A percentile compares a stretch with the other conserved stretches of the same genome.
phyloP scores from a whole-genome alignment of 2,329 filamentous ascomycete genomes.

The Purpureocillium lavendulum region DNA sequence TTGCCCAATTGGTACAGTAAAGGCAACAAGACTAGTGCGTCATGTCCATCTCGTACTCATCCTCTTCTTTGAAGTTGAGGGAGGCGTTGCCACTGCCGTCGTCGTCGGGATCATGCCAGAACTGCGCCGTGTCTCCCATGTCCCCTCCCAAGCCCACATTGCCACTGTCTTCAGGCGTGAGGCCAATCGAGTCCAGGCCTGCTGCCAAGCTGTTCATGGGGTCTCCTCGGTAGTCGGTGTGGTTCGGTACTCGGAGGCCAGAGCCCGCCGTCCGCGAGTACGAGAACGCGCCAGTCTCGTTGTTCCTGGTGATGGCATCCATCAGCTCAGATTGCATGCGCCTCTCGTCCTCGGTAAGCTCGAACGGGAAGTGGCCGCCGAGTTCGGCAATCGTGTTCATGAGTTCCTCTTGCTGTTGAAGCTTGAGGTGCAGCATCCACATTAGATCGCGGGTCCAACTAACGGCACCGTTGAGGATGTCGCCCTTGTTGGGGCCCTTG shows the following conservation, averaged over 20 bases:
- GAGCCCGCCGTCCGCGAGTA: constrained; percentile 80
- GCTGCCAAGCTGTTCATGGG: constrained; percentile 44
- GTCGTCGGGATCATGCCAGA: constrained; percentile 63
- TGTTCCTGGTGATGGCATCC: constrained; percentile 79
- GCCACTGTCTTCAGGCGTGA: constrained; percentile 31
- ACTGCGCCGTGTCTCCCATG: constrained; percentile 42
- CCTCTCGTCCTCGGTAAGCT: constrained; percentile 82
- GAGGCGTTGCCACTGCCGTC: constrained; percentile 59
- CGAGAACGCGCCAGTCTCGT: constrained; percentile 63
- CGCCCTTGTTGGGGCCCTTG: constrained; percentile 97
- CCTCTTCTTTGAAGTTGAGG: constrained; percentile 85
- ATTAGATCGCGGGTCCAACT: constrained; percentile 96
- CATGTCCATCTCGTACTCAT: constrained; percentile 82
- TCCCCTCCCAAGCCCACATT: constrained; percentile 31
- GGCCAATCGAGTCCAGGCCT: constrained; percentile 25
- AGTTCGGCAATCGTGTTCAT: constrained; percentile 65
- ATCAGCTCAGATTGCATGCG: constrained; percentile 92
- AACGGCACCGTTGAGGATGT: constrained; percentile 94
- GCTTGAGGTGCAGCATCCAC: constrained; percentile 89
- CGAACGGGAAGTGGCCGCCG: constrained; percentile 70
- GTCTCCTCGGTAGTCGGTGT: constrained; percentile 86
- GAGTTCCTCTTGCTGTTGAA: constrained; percentile 84
- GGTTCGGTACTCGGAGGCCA: constrained; percentile 83
- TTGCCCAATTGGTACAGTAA: too few species aligned
- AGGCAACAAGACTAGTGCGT: constrained; percentile 20